Evolutionary conservation across 805 yeast genomes (phyloP).

Genomic region (Ogataea allantospora): DNA sequence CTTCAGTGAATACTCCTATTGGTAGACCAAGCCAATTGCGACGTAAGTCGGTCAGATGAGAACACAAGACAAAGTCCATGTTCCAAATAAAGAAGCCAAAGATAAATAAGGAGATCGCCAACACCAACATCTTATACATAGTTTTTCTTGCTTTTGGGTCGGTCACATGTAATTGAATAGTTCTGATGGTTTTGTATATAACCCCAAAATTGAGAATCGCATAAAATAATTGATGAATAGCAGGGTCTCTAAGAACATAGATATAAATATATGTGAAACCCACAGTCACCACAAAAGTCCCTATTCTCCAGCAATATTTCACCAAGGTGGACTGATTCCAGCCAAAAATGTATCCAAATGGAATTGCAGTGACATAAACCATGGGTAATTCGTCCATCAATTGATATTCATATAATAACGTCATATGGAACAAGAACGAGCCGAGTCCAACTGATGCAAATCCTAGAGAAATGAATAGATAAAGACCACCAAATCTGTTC

Average conservation of each 20-base stretch:
- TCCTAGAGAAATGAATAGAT: constrained; percentile 69
- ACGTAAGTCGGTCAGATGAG: constrained; percentile 53
- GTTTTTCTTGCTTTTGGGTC: constrained; percentile 20
- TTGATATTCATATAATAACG: constrained; percentile 84
- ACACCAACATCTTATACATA: constrained; percentile 28
- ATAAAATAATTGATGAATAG: constrained; percentile 84
- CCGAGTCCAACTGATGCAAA: constrained; percentile 91
- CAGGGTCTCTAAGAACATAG: constrained; percentile 69
- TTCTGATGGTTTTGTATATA: constrained; percentile 51
- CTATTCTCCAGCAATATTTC: constrained; percentile 24
- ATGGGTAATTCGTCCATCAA: constrained; percentile 93
- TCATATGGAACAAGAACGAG: constrained; percentile 95
- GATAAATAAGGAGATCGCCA: constrained; percentile 45
- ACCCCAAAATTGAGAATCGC: constrained; percentile 75
- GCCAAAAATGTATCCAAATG: constrained; percentile 49
- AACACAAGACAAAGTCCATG: constrained; percentile 79
- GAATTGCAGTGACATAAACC: constrained; percentile 97
- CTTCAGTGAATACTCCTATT: constrained; percentile 79
- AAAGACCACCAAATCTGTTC: constrained; percentile 67
- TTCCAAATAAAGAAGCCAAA: constrained; percentile 87
- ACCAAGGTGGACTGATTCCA: constrained; percentile 26
- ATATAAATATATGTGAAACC: constrained; percentile 68
- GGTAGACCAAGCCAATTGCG: constrained; percentile 70
- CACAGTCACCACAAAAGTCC: constrained; percentile 34
- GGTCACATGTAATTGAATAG: constrained; percentile 25